Conservation (phyloP, 2,329 filamentous ascomycete genomes). For the Colletotrichum simmondsii region DNA sequence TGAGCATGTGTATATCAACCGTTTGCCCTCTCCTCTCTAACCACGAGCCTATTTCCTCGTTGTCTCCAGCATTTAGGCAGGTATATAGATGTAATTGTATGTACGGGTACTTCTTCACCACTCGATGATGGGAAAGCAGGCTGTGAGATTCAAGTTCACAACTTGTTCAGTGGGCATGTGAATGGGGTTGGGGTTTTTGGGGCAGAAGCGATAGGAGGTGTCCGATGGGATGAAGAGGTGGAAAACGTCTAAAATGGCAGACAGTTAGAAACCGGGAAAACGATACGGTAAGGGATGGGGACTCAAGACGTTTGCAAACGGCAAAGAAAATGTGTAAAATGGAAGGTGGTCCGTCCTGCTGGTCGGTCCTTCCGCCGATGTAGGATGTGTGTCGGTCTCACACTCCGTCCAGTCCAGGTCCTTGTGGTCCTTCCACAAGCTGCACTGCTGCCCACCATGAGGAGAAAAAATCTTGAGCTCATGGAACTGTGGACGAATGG, state of each 20-base stretch:
- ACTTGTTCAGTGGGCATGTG: not conserved
- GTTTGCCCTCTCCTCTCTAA: not conserved
- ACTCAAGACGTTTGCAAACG: not conserved
- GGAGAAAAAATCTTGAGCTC: slow-evolving; percentile 7
- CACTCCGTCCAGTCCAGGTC: not conserved
- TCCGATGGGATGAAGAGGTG: not conserved
- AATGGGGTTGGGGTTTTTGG: slow-evolving; percentile 4
- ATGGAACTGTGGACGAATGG: not conserved
- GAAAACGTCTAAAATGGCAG: not conserved
- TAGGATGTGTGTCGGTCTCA: slow-evolving; percentile 1
- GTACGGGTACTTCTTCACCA: not conserved
- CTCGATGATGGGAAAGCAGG: not conserved
- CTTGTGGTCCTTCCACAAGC: slow-evolving; percentile 4
- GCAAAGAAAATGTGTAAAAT: not conserved
- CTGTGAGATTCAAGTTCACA: not conserved
- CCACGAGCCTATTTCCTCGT: not conserved
- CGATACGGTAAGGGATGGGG: not conserved
- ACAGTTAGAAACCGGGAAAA: no score
- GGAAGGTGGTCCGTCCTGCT: not conserved
- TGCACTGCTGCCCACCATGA: slow-evolving; percentile 5
- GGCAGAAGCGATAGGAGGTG: not conserved
- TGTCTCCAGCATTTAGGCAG: not conserved
- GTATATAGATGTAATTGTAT: no score
- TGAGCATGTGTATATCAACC: not conserved
- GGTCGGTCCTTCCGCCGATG: not conserved